These are phyloP conservation scores for Perkinsus olseni DNA, from an alignment of 169 alveolate genomes.

Conservation along the genomic window DNA sequence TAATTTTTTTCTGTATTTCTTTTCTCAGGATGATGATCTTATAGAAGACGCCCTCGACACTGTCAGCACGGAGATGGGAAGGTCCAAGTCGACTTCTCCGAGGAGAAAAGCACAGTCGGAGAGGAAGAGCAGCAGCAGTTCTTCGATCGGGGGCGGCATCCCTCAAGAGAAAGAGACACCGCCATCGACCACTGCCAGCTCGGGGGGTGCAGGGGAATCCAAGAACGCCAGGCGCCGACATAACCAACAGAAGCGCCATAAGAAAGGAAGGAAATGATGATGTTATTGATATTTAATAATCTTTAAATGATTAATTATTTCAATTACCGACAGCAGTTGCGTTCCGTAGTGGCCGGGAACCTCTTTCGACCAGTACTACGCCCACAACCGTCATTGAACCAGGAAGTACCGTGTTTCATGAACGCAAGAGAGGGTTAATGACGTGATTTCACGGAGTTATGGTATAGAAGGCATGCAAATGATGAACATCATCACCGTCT, in stretches of 20 bases:
- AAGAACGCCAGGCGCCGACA: not conserved
- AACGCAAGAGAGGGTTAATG: no score
- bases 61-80: not conserved
- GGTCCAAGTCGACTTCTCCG: not conserved
- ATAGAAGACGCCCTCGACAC: not conserved
- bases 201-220: not conserved
- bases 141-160: not conserved
- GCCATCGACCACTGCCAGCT: not conserved
- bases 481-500: not conserved
- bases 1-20: no score
- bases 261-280: not conserved
- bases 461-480: no score
- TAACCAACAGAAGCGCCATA: not conserved
- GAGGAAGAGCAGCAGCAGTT: not conserved
- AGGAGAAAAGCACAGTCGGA: not conserved
- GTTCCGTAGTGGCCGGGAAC: no score
- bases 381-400: no score
- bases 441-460: no score
- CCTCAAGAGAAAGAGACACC: not conserved
- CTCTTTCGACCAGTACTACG: no score
- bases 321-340: no score
- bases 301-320: not conserved
- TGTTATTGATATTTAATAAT: not conserved
- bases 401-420: no score
- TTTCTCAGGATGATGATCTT: not conserved